Conservation (phyloP, 768 basidiomycete genomes). For the Stropharia rugosoannulata region DNA sequence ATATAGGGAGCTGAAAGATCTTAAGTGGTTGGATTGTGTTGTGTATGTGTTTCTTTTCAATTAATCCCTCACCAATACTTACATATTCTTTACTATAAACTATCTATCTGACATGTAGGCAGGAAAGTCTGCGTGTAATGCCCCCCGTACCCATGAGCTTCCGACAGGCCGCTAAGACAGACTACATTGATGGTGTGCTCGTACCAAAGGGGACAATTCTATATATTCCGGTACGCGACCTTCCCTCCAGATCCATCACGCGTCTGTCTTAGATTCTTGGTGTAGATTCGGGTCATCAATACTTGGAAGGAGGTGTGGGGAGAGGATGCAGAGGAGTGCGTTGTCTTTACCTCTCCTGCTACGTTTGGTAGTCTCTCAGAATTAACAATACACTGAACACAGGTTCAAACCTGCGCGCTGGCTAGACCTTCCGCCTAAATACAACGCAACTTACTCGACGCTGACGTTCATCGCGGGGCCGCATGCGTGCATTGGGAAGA, state of each 20-base stretch:
- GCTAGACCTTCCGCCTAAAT: slow-evolving; percentile 36
- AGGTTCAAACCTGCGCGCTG: slow-evolving; percentile 49
- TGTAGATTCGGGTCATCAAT: slow-evolving; percentile 48
- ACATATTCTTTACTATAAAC: too few relatives aligned
- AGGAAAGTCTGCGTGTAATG: slow-evolving; percentile 39
- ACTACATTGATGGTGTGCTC: slow-evolving; percentile 38
- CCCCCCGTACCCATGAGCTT: slow-evolving; percentile 40
- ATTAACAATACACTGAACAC: not conserved
- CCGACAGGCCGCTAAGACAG: slow-evolving; percentile 35
- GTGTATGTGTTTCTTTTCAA: slow-evolving; percentile 24
- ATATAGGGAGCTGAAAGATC: slow-evolving; percentile 38
- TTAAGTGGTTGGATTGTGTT: slow-evolving; percentile 39
- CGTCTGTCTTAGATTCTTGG: not conserved
- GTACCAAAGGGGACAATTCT: slow-evolving; percentile 44
- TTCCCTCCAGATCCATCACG: not conserved
- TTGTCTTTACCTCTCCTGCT: not conserved
- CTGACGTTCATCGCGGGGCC: slow-evolving; percentile 45
- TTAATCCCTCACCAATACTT: too few relatives aligned
- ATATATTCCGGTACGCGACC: slow-evolving; percentile 32
- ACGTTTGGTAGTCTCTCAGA: not conserved
- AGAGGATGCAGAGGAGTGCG: slow-evolving; percentile 47
- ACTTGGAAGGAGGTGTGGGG: slow-evolving; percentile 52
- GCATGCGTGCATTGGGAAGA: slow-evolving; percentile 46
- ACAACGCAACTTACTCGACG: slow-evolving; percentile 34
- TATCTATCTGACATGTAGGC: slow-evolving; percentile 18